Base-by-base conservation (phyloP, 805 yeast genomes). In the Saccharomycopsis javanensis region DNA sequence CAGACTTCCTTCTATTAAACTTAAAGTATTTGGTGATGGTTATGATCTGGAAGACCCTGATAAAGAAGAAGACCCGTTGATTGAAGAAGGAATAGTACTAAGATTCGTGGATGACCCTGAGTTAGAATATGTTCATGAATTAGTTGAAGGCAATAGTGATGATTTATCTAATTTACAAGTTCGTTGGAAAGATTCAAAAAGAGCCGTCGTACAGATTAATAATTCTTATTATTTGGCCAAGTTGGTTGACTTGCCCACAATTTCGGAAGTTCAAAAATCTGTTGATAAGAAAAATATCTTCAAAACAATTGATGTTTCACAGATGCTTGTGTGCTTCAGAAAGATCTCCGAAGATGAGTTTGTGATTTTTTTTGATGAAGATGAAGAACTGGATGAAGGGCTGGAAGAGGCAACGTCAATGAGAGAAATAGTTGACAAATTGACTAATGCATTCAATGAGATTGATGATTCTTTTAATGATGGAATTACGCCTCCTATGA, bases 31-130 rank as follows among this genome's bases (percentile, higher is more conserved):
- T 0, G 96, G 96, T 4, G 97, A 92, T 64, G 98, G 98, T 0
- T 92, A 92, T 69, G 99, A 92, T 67, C 86, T 96, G 2, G 98
- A 92, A 65, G 97, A 96, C 18, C 96, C 97, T 0, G 98, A 92
- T 63, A 74, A 88, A 27, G 99, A 94, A 67, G 97, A 90, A 60
- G 97, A 94, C 66, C 98, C 99, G 1, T 72, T 89, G 60, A 74
- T 89, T 7, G 98, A 94, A 66, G 96, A 88, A 62, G 96, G 94
- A 0, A 76, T 94, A 1, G 75, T 90, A 1, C 68, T 94, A 48
- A 76, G 99, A 56, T 82, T 92, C 72, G 62, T 83, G n/a, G 72
- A 75, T 1, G 76, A 80, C 63, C 76, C 77, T 1, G 73, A 76
- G 35, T 72, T 79, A 4, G 96, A 88, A 57, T 81, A 79, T 60